Base-by-base conservation (phyloP, 129 eudicot species). In the Flaveria bidentis region DNA sequence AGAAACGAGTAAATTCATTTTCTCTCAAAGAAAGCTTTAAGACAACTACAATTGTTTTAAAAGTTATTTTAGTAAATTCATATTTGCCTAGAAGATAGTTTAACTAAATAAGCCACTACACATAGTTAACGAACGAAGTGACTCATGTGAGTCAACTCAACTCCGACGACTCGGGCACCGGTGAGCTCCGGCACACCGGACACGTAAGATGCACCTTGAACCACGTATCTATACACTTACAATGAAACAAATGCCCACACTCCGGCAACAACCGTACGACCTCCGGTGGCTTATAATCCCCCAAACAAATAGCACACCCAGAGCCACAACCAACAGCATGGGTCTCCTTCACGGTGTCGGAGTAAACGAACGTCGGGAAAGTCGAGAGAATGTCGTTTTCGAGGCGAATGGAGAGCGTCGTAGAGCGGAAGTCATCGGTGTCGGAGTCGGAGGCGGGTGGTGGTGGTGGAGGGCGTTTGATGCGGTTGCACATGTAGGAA, bases 221-320 rank as follows among this genome's bases (percentile, higher is more conserved):
- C 92, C 92, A 88, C 30, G 33, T 46, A 53, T 83, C 92, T 33
- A 88, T 28, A 56, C 92, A 88, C 14, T 56, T 60, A 6, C 47
- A 71, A 33, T 88, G 92, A 75, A 80, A 88, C n/a, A 74, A 5
- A 25, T 88, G 92, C 1, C 84, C 78, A 46, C 92, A 88, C 45
- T 77, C 78, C 26, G 87, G 89, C 76, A 88, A 75, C 67, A 82
- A 13, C 62, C 86, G 80, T 0, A 88, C 52, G 55, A 80, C 67
- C 9, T 85, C 92, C 25, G 25, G 20, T 2, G 76, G 75, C 45
- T 41, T 78, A 64, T 88, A 88, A 11, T 85, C 89, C 57, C 63
- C 76, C 46, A 88, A 82, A 64, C 92, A 88, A 39, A 88, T 78
- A 23, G 82, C 57, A 60, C 92, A 88, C 1, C 77, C 81, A 4